Evolutionary conservation across 2,329 filamentous ascomycete genomes (phyloP).

Genomic region (Sporothrix variecibatus): DNA sequence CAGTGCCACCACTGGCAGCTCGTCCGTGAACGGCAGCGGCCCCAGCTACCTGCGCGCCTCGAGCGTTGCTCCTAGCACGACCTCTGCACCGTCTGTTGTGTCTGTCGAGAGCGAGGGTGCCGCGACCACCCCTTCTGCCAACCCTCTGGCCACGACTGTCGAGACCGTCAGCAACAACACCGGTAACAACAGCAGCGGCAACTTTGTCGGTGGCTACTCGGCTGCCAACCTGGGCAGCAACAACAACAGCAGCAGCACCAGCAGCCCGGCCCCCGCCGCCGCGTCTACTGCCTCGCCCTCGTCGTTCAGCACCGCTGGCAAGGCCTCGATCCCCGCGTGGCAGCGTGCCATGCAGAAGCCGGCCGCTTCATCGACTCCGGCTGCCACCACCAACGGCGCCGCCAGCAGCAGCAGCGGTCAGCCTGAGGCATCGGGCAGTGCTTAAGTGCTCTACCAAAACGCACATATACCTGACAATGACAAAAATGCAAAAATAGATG

Average conservation of each 20-base stretch:
- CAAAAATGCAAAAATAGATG: neutral
- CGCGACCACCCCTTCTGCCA: slow-evolving; percentile 32
- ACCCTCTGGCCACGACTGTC: slow-evolving; percentile 33
- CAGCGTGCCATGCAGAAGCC: slow-evolving; percentile 72
- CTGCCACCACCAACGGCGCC: slow-evolving; percentile 3
- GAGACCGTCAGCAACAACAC: slow-evolving; percentile 7
- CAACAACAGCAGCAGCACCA: neutral
- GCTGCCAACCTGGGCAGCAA: slow-evolving; percentile 18
- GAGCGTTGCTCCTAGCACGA: slow-evolving; percentile 31
- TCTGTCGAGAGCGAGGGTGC: slow-evolving; percentile 28
- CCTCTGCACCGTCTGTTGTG: slow-evolving; percentile 28
- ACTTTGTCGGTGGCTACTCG: slow-evolving; percentile 23
- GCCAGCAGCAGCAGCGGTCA: slow-evolving; percentile 19
- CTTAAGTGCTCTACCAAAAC: slow-evolving; percentile 14
- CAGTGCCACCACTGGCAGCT: neutral
- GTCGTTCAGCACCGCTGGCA: slow-evolving; percentile 53
- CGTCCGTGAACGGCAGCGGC: neutral
- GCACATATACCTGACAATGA: neutral
- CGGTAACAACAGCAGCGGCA: slow-evolving; percentile 27
- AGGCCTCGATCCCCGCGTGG: slow-evolving; percentile 77
- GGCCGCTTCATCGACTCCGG: slow-evolving; percentile 49
- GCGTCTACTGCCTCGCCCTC: slow-evolving; percentile 39
- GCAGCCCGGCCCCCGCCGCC: slow-evolving; percentile 33
- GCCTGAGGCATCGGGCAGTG: slow-evolving; percentile 21
- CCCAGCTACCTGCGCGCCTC: slow-evolving; percentile 38